Evolutionary conservation across 371 early-diverging fungal genomes (phyloP).

Genomic region (Batkoa obscura): DNA sequence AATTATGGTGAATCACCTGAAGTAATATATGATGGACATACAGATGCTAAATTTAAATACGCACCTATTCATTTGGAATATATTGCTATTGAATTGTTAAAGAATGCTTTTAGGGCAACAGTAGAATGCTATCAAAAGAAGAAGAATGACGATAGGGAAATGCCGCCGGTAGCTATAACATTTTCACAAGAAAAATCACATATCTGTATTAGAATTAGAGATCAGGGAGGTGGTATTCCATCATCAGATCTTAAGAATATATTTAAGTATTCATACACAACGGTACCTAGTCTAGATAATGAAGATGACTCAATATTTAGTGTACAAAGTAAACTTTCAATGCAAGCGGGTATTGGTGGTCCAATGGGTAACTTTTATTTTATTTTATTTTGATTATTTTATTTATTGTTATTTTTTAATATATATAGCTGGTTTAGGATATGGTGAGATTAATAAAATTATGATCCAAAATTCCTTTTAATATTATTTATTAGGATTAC

Average conservation of each 20-base stretch:
- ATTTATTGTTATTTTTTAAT: not conserved
- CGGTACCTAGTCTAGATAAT: conserved; percentile 44
- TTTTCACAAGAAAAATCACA: conserved; percentile 57
- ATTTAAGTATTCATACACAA: conserved; percentile 87
- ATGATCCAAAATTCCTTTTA: not conserved
- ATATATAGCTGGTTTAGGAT: conserved; percentile 31
- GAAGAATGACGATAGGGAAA: conserved; percentile 15
- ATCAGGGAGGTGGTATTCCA: conserved; percentile 85
- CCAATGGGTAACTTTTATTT: conserved; percentile 54
- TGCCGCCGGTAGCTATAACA: conserved; percentile 70
- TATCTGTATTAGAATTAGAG: conserved; percentile 73
- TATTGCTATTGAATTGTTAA: conserved; percentile 77
- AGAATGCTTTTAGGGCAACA: conserved; percentile 83
- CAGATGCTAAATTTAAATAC: conserved; percentile 65
- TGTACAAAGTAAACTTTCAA: conserved; percentile 37
- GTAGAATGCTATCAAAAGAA: conserved; percentile 45
- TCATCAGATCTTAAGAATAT: conserved; percentile 49
- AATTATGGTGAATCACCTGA: conserved; percentile 75
- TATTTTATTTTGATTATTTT: conserved; percentile 9
- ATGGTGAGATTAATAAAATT: conserved; percentile 12
- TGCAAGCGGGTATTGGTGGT: conserved; percentile 73
- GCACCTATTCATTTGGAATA: conserved; percentile 91
- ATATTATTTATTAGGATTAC: conserved; percentile 53
- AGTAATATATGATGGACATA: conserved; percentile 52
- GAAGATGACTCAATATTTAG: conserved; percentile 30